A percentile compares a stretch with the other conserved stretches of the same genome.
Conservation (phyloP, 2,329 filamentous ascomycete genomes). For the Fusarium musae region DNA sequence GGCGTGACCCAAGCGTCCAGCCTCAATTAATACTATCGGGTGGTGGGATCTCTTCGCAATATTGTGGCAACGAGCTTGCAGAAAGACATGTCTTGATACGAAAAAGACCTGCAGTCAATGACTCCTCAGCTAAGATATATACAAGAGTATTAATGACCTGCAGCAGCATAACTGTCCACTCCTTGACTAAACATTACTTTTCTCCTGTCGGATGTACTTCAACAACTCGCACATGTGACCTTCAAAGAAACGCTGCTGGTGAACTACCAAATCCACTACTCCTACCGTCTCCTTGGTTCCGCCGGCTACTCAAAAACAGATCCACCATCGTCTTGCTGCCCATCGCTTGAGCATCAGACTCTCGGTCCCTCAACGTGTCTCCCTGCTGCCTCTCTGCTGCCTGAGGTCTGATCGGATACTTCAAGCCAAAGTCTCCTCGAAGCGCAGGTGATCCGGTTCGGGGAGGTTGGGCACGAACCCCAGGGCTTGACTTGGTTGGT, state of each 20-base stretch:
- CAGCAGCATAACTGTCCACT: background rate
- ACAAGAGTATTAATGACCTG: slow-evolving; percentile 9
- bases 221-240: background rate
- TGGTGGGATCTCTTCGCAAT: no score
- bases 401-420: slow-evolving; percentile 2
- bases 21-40: background rate
- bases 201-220: background rate
- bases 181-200: background rate
- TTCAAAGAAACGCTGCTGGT: slow-evolving; percentile 48
- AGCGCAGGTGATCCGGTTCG: slow-evolving; percentile 13
- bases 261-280: slow-evolving; percentile 43
- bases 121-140: slow-evolving; percentile 18
- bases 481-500: slow-evolving; percentile 47
- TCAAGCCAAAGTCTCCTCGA: background rate
- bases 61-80: background rate
- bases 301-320: slow-evolving; percentile 62
- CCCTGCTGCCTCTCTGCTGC: slow-evolving; percentile 7
- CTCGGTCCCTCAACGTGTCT: background rate
- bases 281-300: slow-evolving; percentile 54
- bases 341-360: slow-evolving; percentile 49
- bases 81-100: background rate
- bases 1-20: no score
- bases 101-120: background rate
- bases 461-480: slow-evolving; percentile 23
- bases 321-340: slow-evolving; percentile 66